Base-by-base conservation (phyloP, 805 yeast genomes). In the Metahyphopichia silvanorum region DNA sequence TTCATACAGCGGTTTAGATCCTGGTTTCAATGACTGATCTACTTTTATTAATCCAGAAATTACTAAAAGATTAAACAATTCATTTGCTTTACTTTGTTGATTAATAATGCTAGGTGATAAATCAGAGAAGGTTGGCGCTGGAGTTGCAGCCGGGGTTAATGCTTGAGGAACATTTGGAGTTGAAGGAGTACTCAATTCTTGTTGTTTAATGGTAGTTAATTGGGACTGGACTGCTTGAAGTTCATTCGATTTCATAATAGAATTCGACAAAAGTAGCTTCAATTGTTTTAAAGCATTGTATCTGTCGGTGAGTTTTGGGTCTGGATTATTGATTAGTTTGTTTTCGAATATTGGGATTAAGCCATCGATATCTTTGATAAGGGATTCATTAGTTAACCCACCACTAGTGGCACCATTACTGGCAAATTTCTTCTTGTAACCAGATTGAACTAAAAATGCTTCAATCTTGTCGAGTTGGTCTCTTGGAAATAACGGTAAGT, bases 391-490 rank as follows among this genome's bases (percentile, higher is more conserved):
- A 11, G 58, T 47, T 16, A 53, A 43, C 6, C 40, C 42, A 14
- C 31, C 32, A 20, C 19, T 29, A 5, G 27, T 37, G 14, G 35
- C 16, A 10, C 31, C 20, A n/a, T 20, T 25, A 7, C 31, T 31
- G 5, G 37, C 41, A 31, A 21, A 12, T 21, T 39, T 34, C 32
- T 13, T 31, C 23, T 35, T 37, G 38, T 48, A 51, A 11, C 62
- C 59, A 4, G 63, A 58, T 42, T 56, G 64, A 21, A 38, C 41
- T 40, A 94, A 61, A 51, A 88, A 93, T 26, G 63, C 69, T 44
- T 86, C 95, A 35, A 93, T 84, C 48, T 71, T 76, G 18, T 75
- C 76, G 42, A 89, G 64, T 25, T 85, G 82, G 4, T 76, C 81
- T 21, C 63, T 67, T 10, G 86, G 82, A 53, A 94, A 89, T 27